phyloP scores from a whole-genome alignment of 345 rosid species.

The Kandelia obovata region DNA sequence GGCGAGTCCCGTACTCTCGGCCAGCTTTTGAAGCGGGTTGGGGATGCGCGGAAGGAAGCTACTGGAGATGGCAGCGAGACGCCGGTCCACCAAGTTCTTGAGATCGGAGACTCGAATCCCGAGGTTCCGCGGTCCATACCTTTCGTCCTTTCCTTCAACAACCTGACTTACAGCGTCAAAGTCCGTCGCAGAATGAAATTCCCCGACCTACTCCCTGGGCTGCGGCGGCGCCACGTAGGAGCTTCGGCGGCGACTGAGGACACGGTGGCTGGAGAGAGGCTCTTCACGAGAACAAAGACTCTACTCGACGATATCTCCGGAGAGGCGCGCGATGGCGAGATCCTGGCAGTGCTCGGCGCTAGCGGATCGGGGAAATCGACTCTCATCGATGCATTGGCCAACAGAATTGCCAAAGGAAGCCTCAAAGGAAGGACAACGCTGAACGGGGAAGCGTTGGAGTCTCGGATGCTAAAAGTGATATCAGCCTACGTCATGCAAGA shows the following conservation, averaged over 20 bases:
- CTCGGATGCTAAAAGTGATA: constrained; percentile 71
- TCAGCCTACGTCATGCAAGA: constrained; percentile 97
- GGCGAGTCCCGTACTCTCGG: constrained; percentile 50
- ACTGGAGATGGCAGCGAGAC: constrained; percentile 63
- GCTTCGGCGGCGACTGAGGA: constrained; percentile 25
- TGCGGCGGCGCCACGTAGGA: constrained; percentile 6
- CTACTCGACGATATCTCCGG: constrained; percentile 78
- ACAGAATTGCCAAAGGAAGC: constrained; percentile 75
- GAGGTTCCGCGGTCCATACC: constrained; percentile 47
- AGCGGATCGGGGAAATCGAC: constrained; percentile 96
- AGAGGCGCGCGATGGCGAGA: constrained; percentile 83
- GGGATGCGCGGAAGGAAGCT: constrained; percentile 57
- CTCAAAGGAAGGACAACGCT: constrained; percentile 62
- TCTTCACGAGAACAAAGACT: constrained; percentile 51
- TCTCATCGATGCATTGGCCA: constrained; percentile 71
- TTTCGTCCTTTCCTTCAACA: constrained; percentile 64
- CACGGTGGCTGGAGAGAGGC: constrained; percentile 37
- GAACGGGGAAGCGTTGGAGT: constrained; percentile 70
- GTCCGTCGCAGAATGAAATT: constrained; percentile 45
- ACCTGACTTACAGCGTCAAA: constrained; percentile 72
- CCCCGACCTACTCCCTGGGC: constrained; percentile 28
- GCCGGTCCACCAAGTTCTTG: constrained; percentile 59
- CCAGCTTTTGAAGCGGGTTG: constrained; percentile 67
- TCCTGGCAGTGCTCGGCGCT: constrained; percentile 85
- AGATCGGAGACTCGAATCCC: constrained; percentile 19